phyloP scores from a whole-genome alignment of 2,329 filamentous ascomycete genomes.

The Nannizziopsis barbatae region DNA sequence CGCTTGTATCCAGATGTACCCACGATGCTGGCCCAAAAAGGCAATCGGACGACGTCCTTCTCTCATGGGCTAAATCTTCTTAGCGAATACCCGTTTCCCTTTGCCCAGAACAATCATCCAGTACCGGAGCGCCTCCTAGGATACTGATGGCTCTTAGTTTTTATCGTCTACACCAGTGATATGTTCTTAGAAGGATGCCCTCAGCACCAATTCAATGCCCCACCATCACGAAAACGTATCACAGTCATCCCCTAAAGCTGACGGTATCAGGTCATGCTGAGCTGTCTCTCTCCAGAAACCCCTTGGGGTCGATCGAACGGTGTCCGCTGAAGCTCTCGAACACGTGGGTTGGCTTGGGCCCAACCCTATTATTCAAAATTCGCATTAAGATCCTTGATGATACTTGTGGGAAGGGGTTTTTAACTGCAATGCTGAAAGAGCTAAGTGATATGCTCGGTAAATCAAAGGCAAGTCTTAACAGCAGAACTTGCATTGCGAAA shows the following conservation, averaged over 20 bases:
- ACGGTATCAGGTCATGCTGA: no score
- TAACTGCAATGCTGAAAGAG: neutral
- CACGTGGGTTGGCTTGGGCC: slow-evolving; percentile 23
- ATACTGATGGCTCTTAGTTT: no score
- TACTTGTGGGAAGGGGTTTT: neutral
- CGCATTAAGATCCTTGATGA: slow-evolving; percentile 14
- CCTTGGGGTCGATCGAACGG: neutral
- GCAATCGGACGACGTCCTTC: neutral
- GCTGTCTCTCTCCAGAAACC: no score
- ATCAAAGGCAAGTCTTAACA: slow-evolving; percentile 19
- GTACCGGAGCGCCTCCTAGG: no score
- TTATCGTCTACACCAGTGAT: no score
- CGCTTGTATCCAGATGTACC: neutral
- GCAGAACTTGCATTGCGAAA: neutral
- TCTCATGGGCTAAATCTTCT: no score
- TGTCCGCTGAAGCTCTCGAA: neutral
- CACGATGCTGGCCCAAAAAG: neutral
- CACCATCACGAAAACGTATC: no score
- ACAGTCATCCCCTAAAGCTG: no score
- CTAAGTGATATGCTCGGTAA: slow-evolving; percentile 20
- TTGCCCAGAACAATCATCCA: no score
- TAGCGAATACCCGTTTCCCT: no score
- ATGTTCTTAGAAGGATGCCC: no score
- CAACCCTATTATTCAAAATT: slow-evolving; percentile 21
- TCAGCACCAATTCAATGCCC: neutral